Percentiles rank a stretch among this genome's conserved stretches.
These are phyloP conservation scores for Penicillium flavigenum DNA, from an alignment of 495 filamentous ascomycete species.

Conservation along the genomic window DNA sequence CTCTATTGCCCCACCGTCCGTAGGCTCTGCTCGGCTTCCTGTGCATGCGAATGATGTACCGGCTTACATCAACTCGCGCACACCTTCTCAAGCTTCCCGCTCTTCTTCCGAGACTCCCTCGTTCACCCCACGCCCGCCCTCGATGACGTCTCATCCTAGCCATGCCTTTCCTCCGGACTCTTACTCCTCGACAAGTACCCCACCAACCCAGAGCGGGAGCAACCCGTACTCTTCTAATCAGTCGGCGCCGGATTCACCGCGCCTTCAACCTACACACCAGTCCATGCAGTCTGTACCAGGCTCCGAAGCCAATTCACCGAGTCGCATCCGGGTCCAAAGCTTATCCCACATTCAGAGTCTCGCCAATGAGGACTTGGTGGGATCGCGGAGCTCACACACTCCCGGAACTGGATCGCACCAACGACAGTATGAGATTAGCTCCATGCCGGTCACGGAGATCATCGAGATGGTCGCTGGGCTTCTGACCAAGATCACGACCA, in stretches of 20 bases:
- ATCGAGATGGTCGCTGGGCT: constrained; percentile 99
- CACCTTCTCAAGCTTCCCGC: constrained; percentile 28
- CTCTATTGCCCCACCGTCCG: constrained; percentile 44
- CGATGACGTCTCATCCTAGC: constrained; percentile 36
- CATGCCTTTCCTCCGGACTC: constrained; percentile 24
- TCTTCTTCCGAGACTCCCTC: constrained; percentile 31
- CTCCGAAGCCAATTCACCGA: constrained; percentile 63
- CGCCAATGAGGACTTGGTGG: constrained; percentile 69
- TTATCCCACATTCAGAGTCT: constrained; percentile 88
- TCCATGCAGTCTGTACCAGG: constrained; percentile 52
- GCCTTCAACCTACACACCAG: constrained; percentile 50
- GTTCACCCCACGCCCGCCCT: constrained; percentile 24
- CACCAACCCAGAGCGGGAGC: constrained; percentile 9
- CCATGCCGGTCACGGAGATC: constrained; percentile 95
- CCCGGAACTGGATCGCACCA: constrained; percentile 48
- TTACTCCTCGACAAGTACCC: constrained; percentile 26
- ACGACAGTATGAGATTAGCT: constrained; percentile 89
- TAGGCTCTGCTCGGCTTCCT: constrained; percentile 39
- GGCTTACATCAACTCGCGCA: constrained; percentile 42
- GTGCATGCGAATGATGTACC: constrained; percentile 41
- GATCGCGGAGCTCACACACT: constrained; percentile 39
- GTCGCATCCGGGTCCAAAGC: constrained; percentile 77
- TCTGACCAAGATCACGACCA: constrained; percentile 95
- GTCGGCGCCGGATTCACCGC: constrained; percentile 53
- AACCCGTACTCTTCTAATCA: constrained; percentile 20